Evolutionary conservation across 208 protist genomes (phyloP), one percentile per base, ranked within the genome.

Genomic region (Crithidia sp.): DNA sequence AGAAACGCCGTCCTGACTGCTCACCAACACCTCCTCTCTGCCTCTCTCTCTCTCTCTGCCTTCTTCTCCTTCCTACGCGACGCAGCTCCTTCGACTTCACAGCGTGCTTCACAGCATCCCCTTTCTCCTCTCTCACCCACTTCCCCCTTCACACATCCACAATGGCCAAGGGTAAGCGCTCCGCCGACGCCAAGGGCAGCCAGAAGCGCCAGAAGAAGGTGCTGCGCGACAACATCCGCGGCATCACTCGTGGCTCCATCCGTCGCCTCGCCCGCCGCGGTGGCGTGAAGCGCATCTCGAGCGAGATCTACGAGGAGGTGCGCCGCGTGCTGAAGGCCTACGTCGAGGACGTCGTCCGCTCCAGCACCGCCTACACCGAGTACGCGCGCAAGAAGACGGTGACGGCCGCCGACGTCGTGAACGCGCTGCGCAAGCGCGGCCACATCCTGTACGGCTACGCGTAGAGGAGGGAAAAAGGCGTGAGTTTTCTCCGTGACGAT

Each of bases 381-480:
- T 93, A 96, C 77, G 80, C 83, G n/a, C 77, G 85, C 63, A 79
- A 91, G 72, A 92, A 93, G 76, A 97, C 91, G 39, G 89, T 96
- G 43, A 96, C 90, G 58, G 85, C 92, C 45, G 76, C 79, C 14
- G 93, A 96, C 72, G 89, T 97, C 54, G 91, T 97, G 70, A 93
- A 94, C 67, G 90, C 93, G 47, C 86, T 97, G 49, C 94, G 94
- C 83, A 91, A 93, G 79, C 85, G 84, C 63, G 93, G 93, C 64
- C 79, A 92, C 71, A 96, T 93, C 56, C 77, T 97, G n/a, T 97
- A 97, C 80, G 92, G 93, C 73, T 97, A 95, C 77, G 91, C 86
- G 62, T 86, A 49, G 28, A 28, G 28, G 28, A 28, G 28, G 28
- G 28, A 28, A 28, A 28, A 28, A 28, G 28, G 28, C 28, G 28